Conservation (phyloP, 345 rosid genomes). For the Balakata baccata region DNA sequence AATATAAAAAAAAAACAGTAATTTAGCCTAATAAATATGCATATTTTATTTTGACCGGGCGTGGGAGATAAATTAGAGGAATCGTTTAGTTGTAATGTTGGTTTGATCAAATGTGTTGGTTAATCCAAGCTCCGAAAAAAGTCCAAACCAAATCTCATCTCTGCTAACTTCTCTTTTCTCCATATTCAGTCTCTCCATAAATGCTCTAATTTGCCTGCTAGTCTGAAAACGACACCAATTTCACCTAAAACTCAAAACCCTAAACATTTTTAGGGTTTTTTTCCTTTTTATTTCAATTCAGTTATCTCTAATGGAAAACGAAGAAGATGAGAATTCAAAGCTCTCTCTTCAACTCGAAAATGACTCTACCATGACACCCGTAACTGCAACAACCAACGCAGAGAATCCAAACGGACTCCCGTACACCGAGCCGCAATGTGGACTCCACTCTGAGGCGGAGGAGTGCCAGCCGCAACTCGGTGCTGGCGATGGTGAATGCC, state of each 20-base stretch:
- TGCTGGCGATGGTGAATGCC: constrained; percentile 12
- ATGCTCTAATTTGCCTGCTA: neutral
- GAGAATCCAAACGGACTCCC: neutral
- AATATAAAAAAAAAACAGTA: too few species aligned
- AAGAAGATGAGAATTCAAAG: constrained; percentile 41
- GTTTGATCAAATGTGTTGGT: too few species aligned
- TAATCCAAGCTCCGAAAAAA: too few species aligned
- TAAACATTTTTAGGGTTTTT: constrained; percentile 28
- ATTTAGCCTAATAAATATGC: too few species aligned
- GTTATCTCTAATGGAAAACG: constrained; percentile 42
- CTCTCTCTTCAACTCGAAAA: constrained; percentile 23
- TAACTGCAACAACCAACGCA: neutral
- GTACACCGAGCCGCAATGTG: constrained; percentile 19
- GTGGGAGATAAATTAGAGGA: too few species aligned
- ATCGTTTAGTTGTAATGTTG: too few species aligned
- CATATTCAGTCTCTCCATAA: neutral
- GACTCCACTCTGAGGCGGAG: constrained; percentile 17
- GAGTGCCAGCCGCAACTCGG: neutral
- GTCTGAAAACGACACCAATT: constrained; percentile 14
- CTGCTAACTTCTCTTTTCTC: neutral
- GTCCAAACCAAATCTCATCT: neutral
- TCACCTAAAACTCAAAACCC: constrained; percentile 33
- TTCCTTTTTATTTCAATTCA: neutral
- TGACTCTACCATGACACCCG: constrained; percentile 4
- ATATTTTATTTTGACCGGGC: too few species aligned